Evolutionary conservation across 768 basidiomycete genomes (phyloP), one percentile per base, ranked within the genome.

Genomic region (Pleurotus sapidus): DNA sequence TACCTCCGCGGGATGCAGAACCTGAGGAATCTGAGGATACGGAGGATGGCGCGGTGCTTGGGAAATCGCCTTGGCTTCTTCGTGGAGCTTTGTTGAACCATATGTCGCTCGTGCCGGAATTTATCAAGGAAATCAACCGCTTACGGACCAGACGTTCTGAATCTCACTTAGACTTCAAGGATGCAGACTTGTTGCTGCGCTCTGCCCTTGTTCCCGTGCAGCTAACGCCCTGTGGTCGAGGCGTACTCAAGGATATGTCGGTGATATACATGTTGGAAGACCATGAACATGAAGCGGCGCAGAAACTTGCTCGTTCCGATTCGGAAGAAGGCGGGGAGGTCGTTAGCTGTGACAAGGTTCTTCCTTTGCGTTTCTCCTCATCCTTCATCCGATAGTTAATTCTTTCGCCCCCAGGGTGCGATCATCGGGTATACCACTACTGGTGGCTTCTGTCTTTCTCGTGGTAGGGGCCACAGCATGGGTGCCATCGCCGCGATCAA

Each of bases 371-470:
- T 34, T 8, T 34, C 9, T 9, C 30, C 11, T 34, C 30, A 9
- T 30, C 11, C 30, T 30, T 30, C 30, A 30, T 11, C 11, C 30
- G 3, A 9, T 34, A 3, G 30, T 34, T 34, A 34, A 34, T 34
- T 11, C 30, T 11, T 34, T 34, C 12, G 49, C 20, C 23, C 73
- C 1, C 65, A 76, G 47, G 67, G 73, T 3, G 66, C 71, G 3
- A 77, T 91, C 23, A 83, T 96, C 53, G 95, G 96, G 0, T 91
- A 90, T 64, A 78, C 94, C 17, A 93, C 93, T 0, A 87, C 90
- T 2, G 95, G 95, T 0, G 86, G 86, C 59, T 89, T 82, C 67
- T 95, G 95, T 1, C 78, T 98, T 6, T 79, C 84, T 0, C 81
- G 86, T 25, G 95, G 95, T 0, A 73, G 81, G 58, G 94, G 92